Conservation (phyloP, 2,329 filamentous ascomycete species). For the Colletotrichum tamarilloi region DNA sequence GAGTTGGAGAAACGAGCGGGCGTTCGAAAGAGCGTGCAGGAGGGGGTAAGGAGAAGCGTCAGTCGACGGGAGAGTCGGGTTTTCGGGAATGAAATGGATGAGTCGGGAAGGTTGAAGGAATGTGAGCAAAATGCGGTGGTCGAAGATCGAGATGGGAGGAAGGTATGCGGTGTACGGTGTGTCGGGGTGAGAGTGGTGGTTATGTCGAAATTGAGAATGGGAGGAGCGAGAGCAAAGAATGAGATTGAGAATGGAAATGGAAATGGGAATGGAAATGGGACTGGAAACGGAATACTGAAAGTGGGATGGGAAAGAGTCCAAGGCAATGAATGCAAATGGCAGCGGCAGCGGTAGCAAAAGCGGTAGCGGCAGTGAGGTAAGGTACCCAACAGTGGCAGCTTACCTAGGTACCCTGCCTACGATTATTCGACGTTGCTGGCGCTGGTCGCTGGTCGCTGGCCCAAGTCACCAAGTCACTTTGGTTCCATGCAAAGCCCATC, state of each 20-base stretch:
- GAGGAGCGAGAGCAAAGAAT: not conserved
- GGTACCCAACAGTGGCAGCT: too few relatives aligned
- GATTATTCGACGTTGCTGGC: not conserved
- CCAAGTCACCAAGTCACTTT: too few relatives aligned
- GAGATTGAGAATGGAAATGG: slow-evolving; percentile 7
- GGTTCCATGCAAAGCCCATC: too few relatives aligned
- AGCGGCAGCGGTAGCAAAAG: not conserved
- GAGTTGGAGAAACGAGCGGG: not conserved
- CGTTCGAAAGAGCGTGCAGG: not conserved
- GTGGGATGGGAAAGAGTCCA: slow-evolving; percentile 20
- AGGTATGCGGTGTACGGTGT: not conserved
- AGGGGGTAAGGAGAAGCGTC: not conserved
- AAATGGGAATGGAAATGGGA: not conserved
- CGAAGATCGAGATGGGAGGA: not conserved
- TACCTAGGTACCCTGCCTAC: too few relatives aligned
- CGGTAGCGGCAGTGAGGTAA: too few relatives aligned
- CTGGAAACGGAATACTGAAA: not conserved
- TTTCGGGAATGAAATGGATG: slow-evolving; percentile 4
- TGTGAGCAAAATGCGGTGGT: slow-evolving; percentile 4
- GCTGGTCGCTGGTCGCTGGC: not conserved
- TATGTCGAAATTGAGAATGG: slow-evolving; percentile 3
- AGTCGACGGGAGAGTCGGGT: not conserved
- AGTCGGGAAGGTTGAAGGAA: not conserved
- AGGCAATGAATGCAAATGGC: not conserved
- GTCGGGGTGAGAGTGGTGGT: not conserved